Evolutionary conservation across 2,329 filamentous ascomycete species (phyloP).

Genomic region (Endocalyx cinctus): DNA sequence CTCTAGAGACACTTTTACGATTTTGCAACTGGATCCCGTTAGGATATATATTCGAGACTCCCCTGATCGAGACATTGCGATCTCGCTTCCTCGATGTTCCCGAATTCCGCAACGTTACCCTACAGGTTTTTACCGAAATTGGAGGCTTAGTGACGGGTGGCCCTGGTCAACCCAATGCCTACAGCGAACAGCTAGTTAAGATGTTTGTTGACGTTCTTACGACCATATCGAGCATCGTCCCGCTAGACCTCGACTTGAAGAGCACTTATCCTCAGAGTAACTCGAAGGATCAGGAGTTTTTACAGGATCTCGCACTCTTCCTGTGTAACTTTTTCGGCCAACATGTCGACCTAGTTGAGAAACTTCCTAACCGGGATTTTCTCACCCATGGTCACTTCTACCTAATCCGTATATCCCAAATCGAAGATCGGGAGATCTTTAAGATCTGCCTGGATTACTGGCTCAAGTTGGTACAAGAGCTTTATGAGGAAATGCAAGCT

Average conservation of each 20-base stretch:
- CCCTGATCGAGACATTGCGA: constrained; percentile 89
- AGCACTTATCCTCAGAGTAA: constrained; percentile 88
- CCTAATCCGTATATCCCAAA: constrained; percentile 95
- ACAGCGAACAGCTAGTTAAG: constrained; percentile 91
- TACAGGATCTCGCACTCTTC: constrained; percentile 93
- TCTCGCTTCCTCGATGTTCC: constrained; percentile 89
- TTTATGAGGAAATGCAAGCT: constrained; percentile 98
- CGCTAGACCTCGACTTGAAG: constrained; percentile 84
- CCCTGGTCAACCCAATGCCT: constrained; percentile 63
- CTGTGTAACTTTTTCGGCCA: constrained; percentile 95
- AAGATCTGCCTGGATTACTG: constrained; percentile 99
- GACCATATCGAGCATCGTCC: constrained; percentile 89
- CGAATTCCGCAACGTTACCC: constrained; percentile 92
- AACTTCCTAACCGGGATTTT: constrained; percentile 90
- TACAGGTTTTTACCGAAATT: constrained; percentile 97
- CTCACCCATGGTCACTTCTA: constrained; percentile 97
- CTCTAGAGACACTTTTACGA: constrained; percentile 86
- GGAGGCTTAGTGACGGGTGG: constrained; percentile 83
- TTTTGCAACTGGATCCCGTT: constrained; percentile 99
- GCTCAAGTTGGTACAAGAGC: constrained; percentile 95
- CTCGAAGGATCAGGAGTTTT: constrained; percentile 91
- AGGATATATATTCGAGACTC: constrained; percentile 97
- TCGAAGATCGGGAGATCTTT: constrained; percentile 98
- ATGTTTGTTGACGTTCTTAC: constrained; percentile 98
- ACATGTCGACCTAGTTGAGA: constrained; percentile 89